Evolutionary conservation across 208 protist genomes (phyloP).

Genomic region (Acanthamoeba lenticulata): DNA sequence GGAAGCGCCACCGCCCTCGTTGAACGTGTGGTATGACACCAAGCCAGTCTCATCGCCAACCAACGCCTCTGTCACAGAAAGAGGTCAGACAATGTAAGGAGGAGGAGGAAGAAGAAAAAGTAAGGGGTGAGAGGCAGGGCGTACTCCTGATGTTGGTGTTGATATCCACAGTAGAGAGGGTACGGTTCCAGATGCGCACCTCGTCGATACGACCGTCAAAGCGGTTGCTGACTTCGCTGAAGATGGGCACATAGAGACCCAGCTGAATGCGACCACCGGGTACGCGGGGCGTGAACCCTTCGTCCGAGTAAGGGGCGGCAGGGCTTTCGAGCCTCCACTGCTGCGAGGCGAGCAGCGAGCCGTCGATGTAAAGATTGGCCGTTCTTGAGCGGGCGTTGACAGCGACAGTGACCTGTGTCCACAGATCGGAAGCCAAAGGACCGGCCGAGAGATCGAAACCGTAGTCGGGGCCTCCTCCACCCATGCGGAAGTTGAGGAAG

Average conservation of each 20-base stretch:
- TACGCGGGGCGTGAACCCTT: background rate
- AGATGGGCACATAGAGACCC: background rate
- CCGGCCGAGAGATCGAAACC: background rate
- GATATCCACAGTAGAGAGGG: background rate
- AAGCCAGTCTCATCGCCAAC: background rate
- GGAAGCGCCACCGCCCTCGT: background rate
- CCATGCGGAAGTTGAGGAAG: background rate
- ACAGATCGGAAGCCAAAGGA: background rate
- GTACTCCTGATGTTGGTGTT: background rate
- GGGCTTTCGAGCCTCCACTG: background rate
- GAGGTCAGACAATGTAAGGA: too few relatives aligned
- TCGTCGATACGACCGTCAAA: conserved; percentile 39
- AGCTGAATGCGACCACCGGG: background rate
- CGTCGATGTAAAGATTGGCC: background rate
- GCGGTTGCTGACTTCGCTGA: background rate
- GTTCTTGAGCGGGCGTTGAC: background rate
- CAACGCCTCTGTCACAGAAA: background rate
- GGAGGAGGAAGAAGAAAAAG: background rate
- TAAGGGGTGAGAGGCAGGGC: background rate
- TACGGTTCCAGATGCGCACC: background rate
- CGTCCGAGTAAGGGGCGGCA: background rate
- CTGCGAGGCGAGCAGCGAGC: background rate
- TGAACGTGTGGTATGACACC: background rate
- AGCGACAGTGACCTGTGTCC: background rate
- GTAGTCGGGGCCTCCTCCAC: background rate